These are phyloP conservation scores for Pistacia integerrima DNA, from an alignment of 345 rosid genomes.

Conservation along the genomic window DNA sequence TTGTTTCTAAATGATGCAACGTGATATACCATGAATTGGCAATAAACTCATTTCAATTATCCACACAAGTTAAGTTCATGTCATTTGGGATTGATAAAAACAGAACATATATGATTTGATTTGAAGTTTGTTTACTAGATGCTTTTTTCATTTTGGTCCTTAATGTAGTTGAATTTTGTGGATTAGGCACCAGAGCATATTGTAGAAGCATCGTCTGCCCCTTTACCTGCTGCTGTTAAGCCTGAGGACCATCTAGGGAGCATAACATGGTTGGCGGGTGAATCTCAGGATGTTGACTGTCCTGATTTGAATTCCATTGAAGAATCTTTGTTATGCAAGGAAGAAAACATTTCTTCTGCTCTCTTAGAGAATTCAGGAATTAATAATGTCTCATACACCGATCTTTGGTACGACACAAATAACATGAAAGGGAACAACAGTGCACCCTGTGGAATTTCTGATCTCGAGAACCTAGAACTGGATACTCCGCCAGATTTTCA, in stretches of 20 bases:
- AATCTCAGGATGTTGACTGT: conserved; percentile 62
- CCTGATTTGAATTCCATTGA: conserved; percentile 41
- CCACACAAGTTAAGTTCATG: neutral
- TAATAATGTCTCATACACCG: conserved; percentile 27
- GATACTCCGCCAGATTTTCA: conserved; percentile 76
- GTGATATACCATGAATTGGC: neutral
- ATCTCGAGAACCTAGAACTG: conserved; percentile 66
- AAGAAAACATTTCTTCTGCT: conserved; percentile 43
- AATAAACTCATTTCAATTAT: neutral
- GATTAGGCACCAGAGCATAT: conserved; percentile 39
- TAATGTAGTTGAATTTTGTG: conserved; percentile 3
- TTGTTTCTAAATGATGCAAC: neutral
- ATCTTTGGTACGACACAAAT: neutral
- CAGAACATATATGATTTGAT: neutral
- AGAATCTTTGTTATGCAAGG: conserved; percentile 54
- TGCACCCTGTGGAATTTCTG: conserved; percentile 48
- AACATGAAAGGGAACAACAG: conserved; percentile 25
- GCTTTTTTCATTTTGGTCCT: neutral
- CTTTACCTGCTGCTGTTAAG: conserved; percentile 12
- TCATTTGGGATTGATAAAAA: neutral
- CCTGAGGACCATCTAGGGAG: conserved; percentile 30
- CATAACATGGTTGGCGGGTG: conserved; percentile 58
- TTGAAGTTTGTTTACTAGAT: neutral
- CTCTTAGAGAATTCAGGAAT: conserved; percentile 28
- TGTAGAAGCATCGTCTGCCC: conserved; percentile 32